These are phyloP conservation scores for Aspergillus aculeatus DNA, from an alignment of 2,329 filamentous ascomycete species.

Conservation along the genomic window DNA sequence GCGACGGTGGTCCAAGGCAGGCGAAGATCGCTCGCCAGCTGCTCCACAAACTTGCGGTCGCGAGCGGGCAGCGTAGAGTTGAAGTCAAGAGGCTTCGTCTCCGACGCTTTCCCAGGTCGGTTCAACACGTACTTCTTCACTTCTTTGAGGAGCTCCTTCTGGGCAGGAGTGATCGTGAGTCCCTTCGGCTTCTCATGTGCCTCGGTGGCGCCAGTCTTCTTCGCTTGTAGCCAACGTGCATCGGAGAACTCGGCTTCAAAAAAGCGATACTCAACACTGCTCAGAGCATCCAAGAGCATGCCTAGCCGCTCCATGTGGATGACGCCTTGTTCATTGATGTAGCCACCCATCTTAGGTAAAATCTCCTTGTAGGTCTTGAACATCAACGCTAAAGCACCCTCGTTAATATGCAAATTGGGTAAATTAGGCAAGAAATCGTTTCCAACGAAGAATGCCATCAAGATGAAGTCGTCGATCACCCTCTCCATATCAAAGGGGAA, in stretches of 20 bases:
- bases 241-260: constrained; percentile 90
- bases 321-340: constrained; percentile 91
- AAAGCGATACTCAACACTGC: constrained; percentile 84
- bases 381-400: constrained; percentile 94
- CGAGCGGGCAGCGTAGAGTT: constrained; percentile 70
- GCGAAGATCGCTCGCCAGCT: constrained; percentile 69
- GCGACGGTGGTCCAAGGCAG: constrained; percentile 64
- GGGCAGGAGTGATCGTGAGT: constrained; percentile 73
- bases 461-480: constrained; percentile 97
- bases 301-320: constrained; percentile 83
- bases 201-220: constrained; percentile 68
- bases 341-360: constrained; percentile 81
- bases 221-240: constrained; percentile 87
- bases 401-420: constrained; percentile 95
- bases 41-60: constrained; percentile 91
- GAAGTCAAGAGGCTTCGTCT: constrained; percentile 64
- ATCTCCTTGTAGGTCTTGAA: constrained; percentile 94
- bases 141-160: constrained; percentile 77
- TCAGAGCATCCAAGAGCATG: constrained; percentile 76
- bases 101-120: constrained; percentile 54
- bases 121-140: constrained; percentile 81
- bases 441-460: constrained; percentile 99
- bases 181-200: constrained; percentile 56
- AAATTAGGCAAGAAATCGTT: constrained; percentile 99
- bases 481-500: constrained; percentile 92